A percentile compares a stretch with the other conserved stretches of the same genome.
phyloP scores from a whole-genome alignment of 352 stramenopile genomes.

The Globisporangium emineosum region DNA sequence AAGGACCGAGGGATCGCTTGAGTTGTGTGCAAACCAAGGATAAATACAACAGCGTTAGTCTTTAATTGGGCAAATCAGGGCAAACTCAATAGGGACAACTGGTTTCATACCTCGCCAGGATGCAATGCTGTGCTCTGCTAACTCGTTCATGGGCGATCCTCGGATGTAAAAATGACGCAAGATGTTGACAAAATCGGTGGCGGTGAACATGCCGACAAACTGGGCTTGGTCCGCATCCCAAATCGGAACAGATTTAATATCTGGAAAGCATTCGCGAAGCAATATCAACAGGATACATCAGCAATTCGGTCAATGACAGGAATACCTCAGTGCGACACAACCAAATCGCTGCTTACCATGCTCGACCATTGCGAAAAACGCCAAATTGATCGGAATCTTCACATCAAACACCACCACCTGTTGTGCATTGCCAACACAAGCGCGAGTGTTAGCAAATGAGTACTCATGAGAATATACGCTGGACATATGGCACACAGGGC shows the following conservation, averaged over 20 bases:
- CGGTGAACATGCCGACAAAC: conserved; percentile 97
- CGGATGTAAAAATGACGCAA: conserved; percentile 93
- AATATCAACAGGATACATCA: no score
- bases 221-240: conserved; percentile 94
- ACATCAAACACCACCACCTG: conserved; percentile 97
- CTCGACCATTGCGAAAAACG: conserved; percentile 99
- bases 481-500: not conserved
- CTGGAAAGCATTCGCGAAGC: conserved; percentile 36
- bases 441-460: not conserved
- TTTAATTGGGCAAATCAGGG: not conserved
- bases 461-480: not conserved
- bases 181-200: conserved; percentile 98
- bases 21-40: not conserved
- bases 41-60: no score
- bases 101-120: conserved; percentile 67
- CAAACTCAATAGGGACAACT: not conserved
- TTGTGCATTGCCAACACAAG: not conserved
- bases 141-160: conserved; percentile 86
- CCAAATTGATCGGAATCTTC: conserved; percentile 98
- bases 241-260: conserved; percentile 97
- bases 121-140: conserved; percentile 83
- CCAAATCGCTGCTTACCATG: conserved; percentile 77
- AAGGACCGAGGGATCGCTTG: conserved; percentile 84
- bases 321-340: not conserved
- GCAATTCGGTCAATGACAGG: not conserved